Evolutionary conservation across 192 early-diverging fungal species (phyloP).

Genomic region (Umbelopsis ramanniana): DNA sequence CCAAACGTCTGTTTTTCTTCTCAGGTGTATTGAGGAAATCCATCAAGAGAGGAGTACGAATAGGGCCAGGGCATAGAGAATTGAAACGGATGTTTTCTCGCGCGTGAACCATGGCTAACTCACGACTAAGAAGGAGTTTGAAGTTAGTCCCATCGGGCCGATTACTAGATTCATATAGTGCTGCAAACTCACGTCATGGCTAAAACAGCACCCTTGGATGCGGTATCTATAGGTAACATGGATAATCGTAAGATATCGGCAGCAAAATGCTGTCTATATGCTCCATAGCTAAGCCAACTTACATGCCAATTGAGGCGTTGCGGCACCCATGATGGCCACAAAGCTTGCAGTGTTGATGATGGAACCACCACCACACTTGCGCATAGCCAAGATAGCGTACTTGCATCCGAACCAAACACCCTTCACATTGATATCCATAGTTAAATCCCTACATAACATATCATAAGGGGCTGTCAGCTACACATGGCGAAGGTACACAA

Average conservation of each 20-base stretch:
- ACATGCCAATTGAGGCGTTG: slow-evolving; percentile 85
- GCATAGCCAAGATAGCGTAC: slow-evolving; percentile 77
- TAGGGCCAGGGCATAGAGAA: slow-evolving; percentile 79
- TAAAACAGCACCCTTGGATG: slow-evolving; percentile 86
- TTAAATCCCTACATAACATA: slow-evolving; percentile 58
- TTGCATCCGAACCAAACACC: slow-evolving; percentile 91
- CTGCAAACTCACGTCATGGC: slow-evolving; percentile 72
- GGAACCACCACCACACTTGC: slow-evolving; percentile 71
- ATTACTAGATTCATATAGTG: not conserved
- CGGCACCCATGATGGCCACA: slow-evolving; percentile 77
- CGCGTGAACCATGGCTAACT: slow-evolving; percentile 82
- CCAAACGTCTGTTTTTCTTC: slow-evolving; percentile 79
- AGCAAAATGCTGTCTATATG: too few relatives aligned
- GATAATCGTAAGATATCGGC: not conserved
- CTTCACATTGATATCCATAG: slow-evolving; percentile 86
- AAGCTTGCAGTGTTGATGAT: slow-evolving; percentile 89
- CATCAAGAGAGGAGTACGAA: slow-evolving; percentile 81
- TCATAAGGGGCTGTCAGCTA: not conserved
- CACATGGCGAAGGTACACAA: not conserved
- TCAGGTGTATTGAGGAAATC: slow-evolving; percentile 83
- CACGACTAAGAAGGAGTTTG: slow-evolving; percentile 51
- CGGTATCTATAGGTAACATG: slow-evolving; percentile 60
- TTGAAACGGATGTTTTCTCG: slow-evolving; percentile 88
- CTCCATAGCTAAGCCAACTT: slow-evolving; percentile 31
- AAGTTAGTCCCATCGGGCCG: not conserved